Base-by-base conservation (phyloP, 352 stramenopile genomes). In the Peronosclerospora sorghi region DNA sequence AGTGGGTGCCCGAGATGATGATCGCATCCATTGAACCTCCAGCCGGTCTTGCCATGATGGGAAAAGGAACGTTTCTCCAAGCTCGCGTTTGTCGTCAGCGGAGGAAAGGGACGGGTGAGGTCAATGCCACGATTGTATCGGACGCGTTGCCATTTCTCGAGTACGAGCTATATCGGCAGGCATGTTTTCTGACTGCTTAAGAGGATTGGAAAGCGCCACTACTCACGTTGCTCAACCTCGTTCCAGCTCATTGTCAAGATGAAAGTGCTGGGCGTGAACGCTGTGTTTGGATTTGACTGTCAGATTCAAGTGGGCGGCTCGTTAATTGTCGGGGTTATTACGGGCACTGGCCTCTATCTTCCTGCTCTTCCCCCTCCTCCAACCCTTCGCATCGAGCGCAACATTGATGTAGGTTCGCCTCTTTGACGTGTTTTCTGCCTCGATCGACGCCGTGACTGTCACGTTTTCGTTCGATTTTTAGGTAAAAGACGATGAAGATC, bases 61-160 rank as follows among this genome's bases (percentile, higher is more conserved):
- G 86, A 8, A 85, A 87, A 51, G 95, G 94, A 28, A 83, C 94
- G 1, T 96, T 98, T 43, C 85, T 98, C 18, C 92, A 98, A 60
- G 94, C 95, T 5, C 68, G 94, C 41, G 95, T 98, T 13, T 98
- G 94, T 53, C 74, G 95, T 20, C 83, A 93, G 26, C 68, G 94
- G 2, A 75, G 81, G 37, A 96, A 95, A 62, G 83, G 91, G 19
- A 86, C 71, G 6, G 37, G 37, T 3, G 95, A 99, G 51, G 83
- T 86, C 15, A 97, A 98, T 59, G 95, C 95, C 7, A 95, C 96
- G 9, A 91, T 94, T 41, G 89, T 98, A 1, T 97, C 86, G 4
- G 90, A 98, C 54, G 91, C 88, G 7, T 73, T 99, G 2, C 94
- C 95, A n/a, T 98, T 98, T 48, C 61, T 98, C 17, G 95, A 99